phyloP scores from a whole-genome alignment of 192 early-diverging fungal genomes.

The Jimgerdemannia lactiflua region DNA sequence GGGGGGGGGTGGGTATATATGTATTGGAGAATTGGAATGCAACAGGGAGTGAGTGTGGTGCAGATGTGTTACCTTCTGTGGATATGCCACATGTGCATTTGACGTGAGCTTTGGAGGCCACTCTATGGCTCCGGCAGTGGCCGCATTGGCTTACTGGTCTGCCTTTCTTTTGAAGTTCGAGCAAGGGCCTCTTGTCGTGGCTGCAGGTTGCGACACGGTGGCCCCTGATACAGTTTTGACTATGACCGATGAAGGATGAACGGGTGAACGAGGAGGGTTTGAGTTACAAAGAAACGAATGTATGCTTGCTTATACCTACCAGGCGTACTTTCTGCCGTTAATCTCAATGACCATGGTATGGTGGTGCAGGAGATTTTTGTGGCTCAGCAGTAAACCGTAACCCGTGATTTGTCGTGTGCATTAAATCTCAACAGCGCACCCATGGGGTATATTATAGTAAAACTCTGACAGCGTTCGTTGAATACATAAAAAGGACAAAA shows the following conservation, averaged over 20 bases:
- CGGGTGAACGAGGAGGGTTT: too few relatives aligned
- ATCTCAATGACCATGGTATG: background rate
- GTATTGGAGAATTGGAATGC: background rate
- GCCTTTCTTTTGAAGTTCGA: slow-evolving; percentile 63
- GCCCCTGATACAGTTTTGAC: slow-evolving; percentile 15
- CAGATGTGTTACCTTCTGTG: slow-evolving; percentile 19
- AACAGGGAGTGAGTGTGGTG: slow-evolving; percentile 2
- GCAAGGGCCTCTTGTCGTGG: slow-evolving; percentile 55
- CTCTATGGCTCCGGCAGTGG: slow-evolving; percentile 68
- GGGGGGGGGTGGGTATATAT: background rate
- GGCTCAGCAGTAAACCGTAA: too few relatives aligned
- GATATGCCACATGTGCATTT: slow-evolving; percentile 63
- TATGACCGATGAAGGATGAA: background rate
- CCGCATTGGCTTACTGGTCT: slow-evolving; percentile 69
- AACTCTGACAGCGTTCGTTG: too few relatives aligned
- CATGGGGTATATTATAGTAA: too few relatives aligned
- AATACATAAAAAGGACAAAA: too few relatives aligned
- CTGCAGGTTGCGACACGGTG: slow-evolving; percentile 53
- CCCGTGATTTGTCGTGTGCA: too few relatives aligned
- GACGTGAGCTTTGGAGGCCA: slow-evolving; percentile 60
- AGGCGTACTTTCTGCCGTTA: background rate
- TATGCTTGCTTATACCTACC: background rate
- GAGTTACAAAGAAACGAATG: background rate
- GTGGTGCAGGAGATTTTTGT: too few relatives aligned
- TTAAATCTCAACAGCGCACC: too few relatives aligned